Conservation (phyloP, 225 moss, liverwort and hornwort genomes). For the Rhytidiadelphus loreus region DNA sequence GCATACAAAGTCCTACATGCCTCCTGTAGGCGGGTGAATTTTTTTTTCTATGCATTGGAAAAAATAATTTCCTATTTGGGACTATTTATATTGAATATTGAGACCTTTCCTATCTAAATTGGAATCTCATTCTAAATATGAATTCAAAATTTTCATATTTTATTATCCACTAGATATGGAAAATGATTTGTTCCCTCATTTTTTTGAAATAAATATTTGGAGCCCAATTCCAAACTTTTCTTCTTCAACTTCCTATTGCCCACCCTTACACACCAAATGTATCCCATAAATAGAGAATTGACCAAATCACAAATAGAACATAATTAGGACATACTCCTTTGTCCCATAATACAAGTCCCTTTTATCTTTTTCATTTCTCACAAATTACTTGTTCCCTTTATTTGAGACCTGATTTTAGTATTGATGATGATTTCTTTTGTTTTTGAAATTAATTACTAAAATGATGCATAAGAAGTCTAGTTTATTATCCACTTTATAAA, state of each 20-base stretch:
- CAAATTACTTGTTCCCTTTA: background rate
- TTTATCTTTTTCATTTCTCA: background rate
- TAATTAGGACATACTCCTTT: background rate
- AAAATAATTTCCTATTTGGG: fast-evolving
- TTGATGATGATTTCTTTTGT: too few species aligned
- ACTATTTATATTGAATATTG: background rate
- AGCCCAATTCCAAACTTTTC: background rate
- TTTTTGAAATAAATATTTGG: fast-evolving
- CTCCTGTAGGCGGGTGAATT: fast-evolving
- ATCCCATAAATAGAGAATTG: background rate
- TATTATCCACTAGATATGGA: fast-evolving
- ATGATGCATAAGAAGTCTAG: too few species aligned
- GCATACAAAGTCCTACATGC: background rate
- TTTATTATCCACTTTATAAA: too few species aligned
- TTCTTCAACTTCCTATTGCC: too few species aligned
- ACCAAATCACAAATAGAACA: background rate
- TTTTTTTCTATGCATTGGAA: background rate
- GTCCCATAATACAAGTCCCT: fast-evolving
- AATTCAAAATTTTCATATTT: background rate
- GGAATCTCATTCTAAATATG: background rate
- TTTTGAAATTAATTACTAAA: too few species aligned
- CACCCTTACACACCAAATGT: fast-evolving
- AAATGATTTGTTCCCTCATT: fast-evolving
- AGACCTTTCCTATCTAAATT: fast-evolving
- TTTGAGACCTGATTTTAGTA: background rate